These are phyloP conservation scores for Durotheca rogersii DNA, from an alignment of 495 filamentous ascomycete species.

Conservation along the genomic window DNA sequence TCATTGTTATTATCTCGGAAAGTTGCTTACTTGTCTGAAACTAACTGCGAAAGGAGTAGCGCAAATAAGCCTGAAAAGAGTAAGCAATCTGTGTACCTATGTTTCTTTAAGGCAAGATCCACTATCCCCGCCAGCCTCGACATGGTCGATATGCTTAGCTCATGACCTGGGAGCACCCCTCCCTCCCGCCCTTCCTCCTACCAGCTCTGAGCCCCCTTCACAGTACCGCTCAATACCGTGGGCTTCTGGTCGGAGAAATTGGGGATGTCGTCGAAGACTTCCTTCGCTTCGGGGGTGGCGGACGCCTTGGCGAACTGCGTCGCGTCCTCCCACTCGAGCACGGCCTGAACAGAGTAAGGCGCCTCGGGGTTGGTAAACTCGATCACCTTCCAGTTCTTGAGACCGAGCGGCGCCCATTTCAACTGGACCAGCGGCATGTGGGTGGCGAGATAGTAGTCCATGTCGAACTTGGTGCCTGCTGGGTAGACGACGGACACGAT, in stretches of 20 bases:
- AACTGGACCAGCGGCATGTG: constrained; percentile 34
- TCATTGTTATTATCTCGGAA: too few relatives aligned
- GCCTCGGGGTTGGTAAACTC: constrained; percentile 18
- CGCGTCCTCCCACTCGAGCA: constrained; percentile 26
- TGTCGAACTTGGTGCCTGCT: constrained; percentile 21
- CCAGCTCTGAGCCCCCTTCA: background rate
- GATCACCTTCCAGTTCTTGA: constrained; percentile 31
- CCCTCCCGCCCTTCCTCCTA: background rate
- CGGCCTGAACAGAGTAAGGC: constrained; percentile 18
- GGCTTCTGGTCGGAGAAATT: constrained; percentile 22
- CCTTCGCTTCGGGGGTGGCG: background rate
- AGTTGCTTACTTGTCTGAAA: too few relatives aligned
- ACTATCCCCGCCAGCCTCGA: too few relatives aligned
- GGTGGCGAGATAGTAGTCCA: constrained; percentile 28
- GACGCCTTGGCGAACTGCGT: constrained; percentile 5
- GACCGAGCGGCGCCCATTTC: constrained; percentile 18
- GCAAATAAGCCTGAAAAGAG: too few relatives aligned
- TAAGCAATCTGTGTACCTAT: too few relatives aligned
- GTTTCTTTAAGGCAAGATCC: too few relatives aligned
- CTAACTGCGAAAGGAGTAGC: too few relatives aligned
- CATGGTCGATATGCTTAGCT: too few relatives aligned
- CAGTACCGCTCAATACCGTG: background rate
- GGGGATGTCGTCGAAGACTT: constrained; percentile 26
- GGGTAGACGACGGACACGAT: constrained; percentile 16
- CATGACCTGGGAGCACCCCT: too few relatives aligned